A percentile compares a stretch with the other conserved stretches of the same genome.
Evolutionary conservation across 805 yeast species (phyloP).

Genomic region (Hanseniaspora clermontiae): DNA sequence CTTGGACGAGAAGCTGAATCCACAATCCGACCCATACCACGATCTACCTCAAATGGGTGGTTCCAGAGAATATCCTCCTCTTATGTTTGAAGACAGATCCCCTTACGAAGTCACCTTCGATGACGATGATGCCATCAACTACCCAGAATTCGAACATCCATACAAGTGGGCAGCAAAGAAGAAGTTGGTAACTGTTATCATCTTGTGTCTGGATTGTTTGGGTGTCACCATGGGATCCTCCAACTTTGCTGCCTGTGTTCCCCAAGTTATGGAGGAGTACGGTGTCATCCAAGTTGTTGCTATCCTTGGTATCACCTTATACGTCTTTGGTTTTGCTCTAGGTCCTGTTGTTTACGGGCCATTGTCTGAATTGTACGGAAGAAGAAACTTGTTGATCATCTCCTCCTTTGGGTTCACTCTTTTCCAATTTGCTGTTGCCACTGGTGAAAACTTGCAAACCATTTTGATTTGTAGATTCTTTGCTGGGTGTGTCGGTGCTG

Average conservation of each 20-base stretch:
- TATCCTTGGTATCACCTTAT: slow-evolving; percentile 62
- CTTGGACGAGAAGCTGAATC: slow-evolving; percentile 22
- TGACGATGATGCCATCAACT: slow-evolving; percentile 51
- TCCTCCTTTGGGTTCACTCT: slow-evolving; percentile 45
- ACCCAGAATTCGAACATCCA: slow-evolving; percentile 53
- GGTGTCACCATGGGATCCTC: slow-evolving; percentile 67
- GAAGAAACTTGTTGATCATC: slow-evolving; percentile 46
- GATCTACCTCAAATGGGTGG: slow-evolving; percentile 55
- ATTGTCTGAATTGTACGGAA: slow-evolving; percentile 63
- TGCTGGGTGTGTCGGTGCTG: slow-evolving; percentile 71
- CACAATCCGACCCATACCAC: slow-evolving; percentile 21
- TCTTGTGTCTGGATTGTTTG: slow-evolving; percentile 40
- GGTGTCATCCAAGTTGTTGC: slow-evolving; percentile 58
- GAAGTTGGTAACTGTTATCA: slow-evolving; percentile 35
- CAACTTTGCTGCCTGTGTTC: slow-evolving; percentile 55
- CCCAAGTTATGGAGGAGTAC: slow-evolving; percentile 37
- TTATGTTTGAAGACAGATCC: slow-evolving; percentile 38
- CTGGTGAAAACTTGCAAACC: slow-evolving; percentile 69
- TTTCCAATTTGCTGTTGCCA: slow-evolving; percentile 62
- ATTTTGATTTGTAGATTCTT: slow-evolving; percentile 66
- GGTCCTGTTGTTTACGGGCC: slow-evolving; percentile 93
- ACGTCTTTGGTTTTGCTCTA: slow-evolving; percentile 84
- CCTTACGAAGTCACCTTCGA: slow-evolving; percentile 50
- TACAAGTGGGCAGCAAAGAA: slow-evolving; percentile 53
- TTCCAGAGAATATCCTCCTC: slow-evolving; percentile 49